These are phyloP conservation scores for Metschnikowia lochheadii DNA, from an alignment of 805 yeast species.

Conservation along the genomic window DNA sequence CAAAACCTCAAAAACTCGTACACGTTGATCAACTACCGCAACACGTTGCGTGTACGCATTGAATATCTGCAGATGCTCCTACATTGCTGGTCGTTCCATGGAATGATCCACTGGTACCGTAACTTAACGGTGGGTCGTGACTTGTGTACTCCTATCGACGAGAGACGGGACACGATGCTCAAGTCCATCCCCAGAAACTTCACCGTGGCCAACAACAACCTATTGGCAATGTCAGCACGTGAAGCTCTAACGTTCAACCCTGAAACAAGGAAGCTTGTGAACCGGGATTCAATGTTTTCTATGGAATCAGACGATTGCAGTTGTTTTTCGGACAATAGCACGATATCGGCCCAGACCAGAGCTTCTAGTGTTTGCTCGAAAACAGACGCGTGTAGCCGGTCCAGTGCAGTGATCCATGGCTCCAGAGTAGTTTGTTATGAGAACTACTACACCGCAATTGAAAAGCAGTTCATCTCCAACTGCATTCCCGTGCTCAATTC, in stretches of 20 bases:
- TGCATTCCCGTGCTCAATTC: conserved; percentile 38
- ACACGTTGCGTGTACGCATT: conserved; percentile 34
- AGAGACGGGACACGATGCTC: conserved; percentile 21
- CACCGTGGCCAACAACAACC: conserved; percentile 12
- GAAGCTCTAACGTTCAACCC: conserved; percentile 7
- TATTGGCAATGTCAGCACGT: conserved; percentile 10
- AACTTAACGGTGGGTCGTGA: conserved; percentile 33
- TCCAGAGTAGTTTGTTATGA: conserved; percentile 13
- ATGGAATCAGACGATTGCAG: conserved; percentile 7
- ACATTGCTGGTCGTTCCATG: conserved; percentile 41
- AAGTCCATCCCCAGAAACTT: conserved; percentile 19
- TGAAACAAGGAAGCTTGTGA: conserved; percentile 4
- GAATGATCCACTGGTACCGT: conserved; percentile 37
- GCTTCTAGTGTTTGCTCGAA: conserved; percentile 2
- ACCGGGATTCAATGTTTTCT: conserved; percentile 2
- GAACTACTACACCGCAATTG: conserved; percentile 21
- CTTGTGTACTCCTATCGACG: conserved; percentile 29
- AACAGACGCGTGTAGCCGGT: conserved; percentile 1
- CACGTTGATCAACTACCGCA: conserved; percentile 23
- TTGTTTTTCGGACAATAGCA: conserved; percentile 7
- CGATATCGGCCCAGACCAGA: conserved; percentile 1
- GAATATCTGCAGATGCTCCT: conserved; percentile 36
- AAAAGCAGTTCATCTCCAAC: conserved; percentile 34
- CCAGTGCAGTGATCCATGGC: conserved; percentile 7
- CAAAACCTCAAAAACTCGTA: conserved; percentile 3